These are phyloP conservation scores for Trichoderma pleuroti DNA, from an alignment of 2,329 filamentous ascomycete genomes.

Conservation along the genomic window DNA sequence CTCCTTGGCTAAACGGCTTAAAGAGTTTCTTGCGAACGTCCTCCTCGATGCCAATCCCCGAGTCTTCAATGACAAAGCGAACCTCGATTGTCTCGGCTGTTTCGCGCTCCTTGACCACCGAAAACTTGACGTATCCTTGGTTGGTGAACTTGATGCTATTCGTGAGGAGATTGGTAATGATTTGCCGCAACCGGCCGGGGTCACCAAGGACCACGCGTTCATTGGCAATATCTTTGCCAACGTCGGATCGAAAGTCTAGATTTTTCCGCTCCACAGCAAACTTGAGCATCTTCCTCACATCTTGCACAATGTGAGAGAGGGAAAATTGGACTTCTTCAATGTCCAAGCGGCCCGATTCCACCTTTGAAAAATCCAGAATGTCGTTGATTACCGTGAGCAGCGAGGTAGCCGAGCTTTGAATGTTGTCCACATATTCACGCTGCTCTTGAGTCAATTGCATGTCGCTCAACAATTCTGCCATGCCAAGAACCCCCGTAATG, in stretches of 20 bases:
- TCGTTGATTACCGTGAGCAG: constrained; percentile 87
- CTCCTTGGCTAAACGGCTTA: constrained; percentile 77
- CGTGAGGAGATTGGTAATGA: constrained; percentile 74
- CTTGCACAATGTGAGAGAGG: constrained; percentile 67
- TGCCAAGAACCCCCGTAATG: constrained; percentile 76
- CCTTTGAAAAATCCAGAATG: constrained; percentile 85
- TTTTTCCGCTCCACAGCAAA: constrained; percentile 81
- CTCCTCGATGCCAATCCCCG: constrained; percentile 77
- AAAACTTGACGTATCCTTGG: constrained; percentile 64
- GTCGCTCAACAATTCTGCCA: constrained; percentile 71
- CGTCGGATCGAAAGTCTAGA: constrained; percentile 65
- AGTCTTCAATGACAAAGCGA: constrained; percentile 71
- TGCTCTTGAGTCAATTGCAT: constrained; percentile 67
- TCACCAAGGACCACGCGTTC: constrained; percentile 82
- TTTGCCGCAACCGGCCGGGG: constrained; percentile 77
- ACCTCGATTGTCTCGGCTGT: constrained; percentile 62
- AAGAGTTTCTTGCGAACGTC: constrained; percentile 71
- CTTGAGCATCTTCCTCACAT: constrained; percentile 82
- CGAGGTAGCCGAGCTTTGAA: constrained; percentile 75
- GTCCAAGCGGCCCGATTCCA: constrained; percentile 72
- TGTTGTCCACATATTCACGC: constrained; percentile 71
- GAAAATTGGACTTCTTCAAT: constrained; percentile 81
- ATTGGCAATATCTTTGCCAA: constrained; percentile 58
- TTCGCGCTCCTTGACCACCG: constrained; percentile 61
- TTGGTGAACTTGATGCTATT: constrained; percentile 75